A percentile compares a stretch with the other conserved stretches of the same genome.
These are phyloP conservation scores for Gastroboletus turbinatus DNA, from an alignment of 1,284 basidiomycete genomes.

Conservation along the genomic window DNA sequence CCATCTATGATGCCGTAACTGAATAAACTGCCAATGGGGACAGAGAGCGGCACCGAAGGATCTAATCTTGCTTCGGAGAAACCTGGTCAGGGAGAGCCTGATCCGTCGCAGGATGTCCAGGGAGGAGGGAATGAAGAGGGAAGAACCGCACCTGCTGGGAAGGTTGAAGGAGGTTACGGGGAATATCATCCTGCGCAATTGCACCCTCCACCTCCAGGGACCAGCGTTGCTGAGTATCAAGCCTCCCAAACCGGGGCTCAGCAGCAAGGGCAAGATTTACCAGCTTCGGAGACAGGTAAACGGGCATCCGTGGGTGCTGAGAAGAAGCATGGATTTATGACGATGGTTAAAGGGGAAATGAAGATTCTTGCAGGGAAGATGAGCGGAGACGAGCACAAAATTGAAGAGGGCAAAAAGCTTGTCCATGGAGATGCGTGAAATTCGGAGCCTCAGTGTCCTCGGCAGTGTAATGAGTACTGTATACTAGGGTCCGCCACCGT, in stretches of 20 bases:
- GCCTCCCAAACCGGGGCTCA: neutral
- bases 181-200: slow-evolving; percentile 31
- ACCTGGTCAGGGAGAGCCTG: neutral
- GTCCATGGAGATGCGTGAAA: slow-evolving; percentile 28
- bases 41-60: neutral
- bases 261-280: neutral
- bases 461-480: neutral
- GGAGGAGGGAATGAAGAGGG: slow-evolving; percentile 4
- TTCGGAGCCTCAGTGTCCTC: neutral
- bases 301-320: slow-evolving; percentile 19
- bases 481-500: slow-evolving; percentile 1
- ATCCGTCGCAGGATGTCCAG: neutral
- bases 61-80: neutral
- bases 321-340: slow-evolving; percentile 39
- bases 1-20: neutral
- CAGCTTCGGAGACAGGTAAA: neutral
- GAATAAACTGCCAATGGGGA: neutral
- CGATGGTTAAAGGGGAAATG: slow-evolving; percentile 46
- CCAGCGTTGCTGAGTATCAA: slow-evolving; percentile 19
- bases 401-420: slow-evolving; percentile 40
- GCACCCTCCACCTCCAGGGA: slow-evolving; percentile 27
- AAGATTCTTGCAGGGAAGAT: slow-evolving; percentile 46
- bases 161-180: slow-evolving; percentile 7
- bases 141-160: neutral
- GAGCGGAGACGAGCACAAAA: slow-evolving; percentile 41